Evolutionary conservation across 2,329 filamentous ascomycete species (phyloP).

Genomic region (Trichophyton rubrum): DNA sequence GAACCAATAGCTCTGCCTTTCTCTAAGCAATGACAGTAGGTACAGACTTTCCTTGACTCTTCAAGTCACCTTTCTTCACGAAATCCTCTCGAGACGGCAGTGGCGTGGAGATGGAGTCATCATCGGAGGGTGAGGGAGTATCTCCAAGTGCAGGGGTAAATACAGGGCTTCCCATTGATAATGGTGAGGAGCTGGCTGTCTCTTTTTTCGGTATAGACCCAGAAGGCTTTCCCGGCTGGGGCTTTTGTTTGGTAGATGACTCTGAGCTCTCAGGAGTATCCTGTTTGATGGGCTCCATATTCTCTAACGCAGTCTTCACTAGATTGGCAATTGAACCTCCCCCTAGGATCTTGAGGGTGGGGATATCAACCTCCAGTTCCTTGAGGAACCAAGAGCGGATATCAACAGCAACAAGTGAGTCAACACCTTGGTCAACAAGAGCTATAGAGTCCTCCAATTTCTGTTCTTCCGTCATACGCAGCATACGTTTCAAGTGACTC

Average conservation of each 20-base stretch:
- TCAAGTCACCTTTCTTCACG: not conserved
- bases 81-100: not conserved
- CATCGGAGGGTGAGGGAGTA: not conserved
- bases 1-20: not conserved
- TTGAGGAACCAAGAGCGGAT: slow-evolving; percentile 12
- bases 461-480: not conserved
- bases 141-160: not conserved
- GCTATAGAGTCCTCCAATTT: slow-evolving; percentile 8
- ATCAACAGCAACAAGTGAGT: slow-evolving; percentile 14
- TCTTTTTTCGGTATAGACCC: not conserved
- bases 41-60: not conserved
- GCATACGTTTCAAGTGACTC: not conserved
- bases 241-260: not conserved
- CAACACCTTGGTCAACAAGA: slow-evolving; percentile 9
- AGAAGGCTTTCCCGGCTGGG: not conserved
- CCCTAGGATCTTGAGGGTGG: slow-evolving; percentile 10
- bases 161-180: not conserved
- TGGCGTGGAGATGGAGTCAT: not conserved
- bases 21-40: not conserved
- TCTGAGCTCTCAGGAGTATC: not conserved
- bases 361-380: slow-evolving; percentile 11
- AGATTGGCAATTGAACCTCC: slow-evolving; percentile 3
- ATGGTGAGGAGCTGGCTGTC: not conserved
- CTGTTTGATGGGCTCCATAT: not conserved
- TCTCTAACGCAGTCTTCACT: slow-evolving; percentile 6